These are phyloP conservation scores for Macrophomina tecta DNA, from an alignment of 2,329 filamentous ascomycete species.

Conservation along the genomic window DNA sequence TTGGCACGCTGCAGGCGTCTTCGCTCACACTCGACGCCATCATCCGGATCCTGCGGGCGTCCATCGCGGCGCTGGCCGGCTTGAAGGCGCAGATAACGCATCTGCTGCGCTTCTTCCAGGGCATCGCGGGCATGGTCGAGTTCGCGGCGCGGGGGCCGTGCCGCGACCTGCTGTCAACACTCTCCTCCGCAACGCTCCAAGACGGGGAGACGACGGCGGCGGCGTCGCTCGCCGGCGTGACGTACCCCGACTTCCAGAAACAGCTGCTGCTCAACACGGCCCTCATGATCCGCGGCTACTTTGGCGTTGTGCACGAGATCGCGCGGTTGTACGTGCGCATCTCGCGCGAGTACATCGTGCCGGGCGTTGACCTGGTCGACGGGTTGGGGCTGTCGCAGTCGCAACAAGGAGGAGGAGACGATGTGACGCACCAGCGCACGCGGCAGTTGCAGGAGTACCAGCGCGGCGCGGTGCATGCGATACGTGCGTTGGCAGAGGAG, in stretches of 20 bases:
- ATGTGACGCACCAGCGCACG: neutral
- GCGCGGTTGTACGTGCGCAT: conserved; percentile 9
- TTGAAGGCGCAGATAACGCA: conserved; percentile 21
- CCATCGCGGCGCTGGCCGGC: conserved; percentile 4
- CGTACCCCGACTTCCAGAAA: conserved; percentile 16
- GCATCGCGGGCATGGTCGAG: conserved; percentile 24
- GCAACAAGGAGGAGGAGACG: neutral
- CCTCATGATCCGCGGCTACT: conserved; percentile 21
- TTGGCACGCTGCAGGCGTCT: conserved; percentile 10
- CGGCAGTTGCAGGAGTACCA: neutral
- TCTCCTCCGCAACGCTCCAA: neutral
- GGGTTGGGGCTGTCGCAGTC: conserved; percentile 1
- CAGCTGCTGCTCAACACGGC: conserved; percentile 23
- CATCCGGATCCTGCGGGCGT: conserved; percentile 13
- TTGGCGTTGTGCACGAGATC: conserved; percentile 19
- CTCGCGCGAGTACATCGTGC: conserved; percentile 24
- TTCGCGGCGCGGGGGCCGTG: conserved; percentile 19
- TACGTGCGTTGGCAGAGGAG: conserved; percentile 8
- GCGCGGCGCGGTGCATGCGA: neutral
- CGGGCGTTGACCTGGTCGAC: conserved; percentile 16
- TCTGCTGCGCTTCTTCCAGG: conserved; percentile 22
- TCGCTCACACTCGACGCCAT: conserved; percentile 16
- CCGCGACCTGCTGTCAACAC: neutral
- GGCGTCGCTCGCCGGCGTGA: neutral
- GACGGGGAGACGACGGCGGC: neutral